Evolutionary conservation across 345 rosid species (phyloP), one percentile per base, ranked within the genome.

Genomic region (Crucihimalaya himalaica): DNA sequence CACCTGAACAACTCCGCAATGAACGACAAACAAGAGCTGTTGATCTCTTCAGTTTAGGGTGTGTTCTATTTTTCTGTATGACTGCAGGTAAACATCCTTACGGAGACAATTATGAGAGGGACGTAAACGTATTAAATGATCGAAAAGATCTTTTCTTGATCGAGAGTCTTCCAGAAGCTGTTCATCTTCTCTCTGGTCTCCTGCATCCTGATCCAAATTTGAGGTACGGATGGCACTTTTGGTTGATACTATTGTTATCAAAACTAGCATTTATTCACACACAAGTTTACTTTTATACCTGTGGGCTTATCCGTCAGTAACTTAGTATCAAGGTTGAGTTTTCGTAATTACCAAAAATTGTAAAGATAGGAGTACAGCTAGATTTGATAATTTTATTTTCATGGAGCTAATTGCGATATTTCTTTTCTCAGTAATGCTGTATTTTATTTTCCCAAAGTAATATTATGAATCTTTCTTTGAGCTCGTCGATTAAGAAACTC

Each of bases 1-100:
- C 96, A 18, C 89, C 96, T 76, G 96, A 89, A 68, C 96, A 88
- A 64, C 91, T 89, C 65, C 84, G 81, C 35, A 82, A 82, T 60
- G 89, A 83, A 55, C 86, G 91, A 37, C 93, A 89, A 81, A 88
- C 91, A 52, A 85, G 96, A 66, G 89, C 91, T 0, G 83, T 89
- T 54, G 93, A 89, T 79, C 78, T 89, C 73, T 89, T 85, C 76
- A 76, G 93, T 77, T 83, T 89, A 76, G 96, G 96, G 7, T 89
- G 96, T 78, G 85, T 88, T 64, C 81, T 89, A n/a, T 89, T 83
- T 71, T 89, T 82, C 83, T 86, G 96, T 48, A 78, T 89, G 67
- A 88, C 96, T 45, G 96, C 83, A 8, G 93, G 96, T 28, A 82
- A 76, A 45, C 91, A 89, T 71, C 96, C 96, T 54, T 88, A 81